These are phyloP conservation scores for Botryobasidium botryosum DNA, from an alignment of 768 basidiomycete genomes.

Conservation along the genomic window DNA sequence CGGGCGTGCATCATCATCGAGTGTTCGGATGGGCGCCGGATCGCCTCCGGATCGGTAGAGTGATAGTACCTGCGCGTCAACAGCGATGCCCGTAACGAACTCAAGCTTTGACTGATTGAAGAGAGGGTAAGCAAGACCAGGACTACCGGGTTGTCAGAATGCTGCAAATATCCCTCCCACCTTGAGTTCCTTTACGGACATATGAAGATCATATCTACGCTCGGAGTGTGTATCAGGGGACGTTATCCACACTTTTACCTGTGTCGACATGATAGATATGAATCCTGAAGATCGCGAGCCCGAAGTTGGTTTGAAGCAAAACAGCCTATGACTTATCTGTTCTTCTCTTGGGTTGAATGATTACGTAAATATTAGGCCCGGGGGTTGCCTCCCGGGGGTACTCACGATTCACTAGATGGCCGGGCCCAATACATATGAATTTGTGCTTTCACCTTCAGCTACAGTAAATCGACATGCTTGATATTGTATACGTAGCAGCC, in stretches of 20 bases:
- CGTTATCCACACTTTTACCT: conserved; percentile 53
- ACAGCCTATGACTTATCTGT: too few species aligned
- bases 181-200: conserved; percentile 69
- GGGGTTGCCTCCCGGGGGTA: too few species aligned
- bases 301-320: too few species aligned
- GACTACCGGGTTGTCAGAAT: not conserved
- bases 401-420: too few species aligned
- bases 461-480: too few species aligned
- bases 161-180: conserved; percentile 23
- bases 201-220: conserved; percentile 59
- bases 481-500: too few species aligned
- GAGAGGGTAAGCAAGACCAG: conserved; percentile 3
- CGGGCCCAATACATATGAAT: too few species aligned
- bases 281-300: too few species aligned
- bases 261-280: not conserved
- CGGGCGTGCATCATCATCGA: conserved; percentile 49
- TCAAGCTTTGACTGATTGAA: conserved; percentile 54
- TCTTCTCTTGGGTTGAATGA: too few species aligned
- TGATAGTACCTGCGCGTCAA: conserved; percentile 48
- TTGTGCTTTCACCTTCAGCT: too few species aligned
- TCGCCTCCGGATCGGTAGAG: conserved; percentile 44
- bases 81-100: conserved; percentile 78
- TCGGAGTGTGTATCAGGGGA: conserved; percentile 88
- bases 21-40: conserved; percentile 27
- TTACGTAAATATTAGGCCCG: too few species aligned